These are phyloP conservation scores for Penicillium maclennaniae DNA, from an alignment of 495 filamentous ascomycete genomes.

Conservation along the genomic window DNA sequence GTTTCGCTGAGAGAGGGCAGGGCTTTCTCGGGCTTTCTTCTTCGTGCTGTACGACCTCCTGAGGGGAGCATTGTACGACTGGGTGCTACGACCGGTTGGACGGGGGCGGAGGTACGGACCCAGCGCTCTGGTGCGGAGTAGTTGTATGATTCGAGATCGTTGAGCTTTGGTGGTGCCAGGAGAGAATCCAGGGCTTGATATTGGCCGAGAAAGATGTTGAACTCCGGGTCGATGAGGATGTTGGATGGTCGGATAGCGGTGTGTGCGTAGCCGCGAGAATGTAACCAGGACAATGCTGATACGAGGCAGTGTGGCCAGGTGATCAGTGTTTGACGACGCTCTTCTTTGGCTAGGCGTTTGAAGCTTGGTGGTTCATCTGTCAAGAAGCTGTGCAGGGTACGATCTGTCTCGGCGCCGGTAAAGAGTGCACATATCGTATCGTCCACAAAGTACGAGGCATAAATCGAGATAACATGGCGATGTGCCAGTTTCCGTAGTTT, in stretches of 20 bases:
- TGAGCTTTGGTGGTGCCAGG: conserved; percentile 45
- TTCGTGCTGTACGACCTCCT: conserved; percentile 45
- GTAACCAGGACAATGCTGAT: conserved; percentile 72
- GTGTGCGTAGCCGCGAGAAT: conserved; percentile 68
- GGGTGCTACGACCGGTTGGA: conserved; percentile 3
- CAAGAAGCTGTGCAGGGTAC: conserved; percentile 73
- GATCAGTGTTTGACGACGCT: conserved; percentile 64
- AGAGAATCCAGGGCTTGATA: conserved; percentile 60
- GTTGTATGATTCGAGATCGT: conserved; percentile 80
- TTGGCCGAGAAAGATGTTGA: conserved; percentile 71
- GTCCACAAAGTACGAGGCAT: conserved; percentile 73
- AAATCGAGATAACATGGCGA: conserved; percentile 75
- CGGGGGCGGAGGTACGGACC: conserved; percentile 33
- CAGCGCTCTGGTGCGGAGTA: conserved; percentile 84
- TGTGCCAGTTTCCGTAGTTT: conserved; percentile 63
- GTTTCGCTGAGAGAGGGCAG: conserved; percentile 23
- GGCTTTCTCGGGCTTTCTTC: conserved; percentile 20
- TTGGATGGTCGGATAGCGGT: conserved; percentile 82
- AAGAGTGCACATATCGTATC: conserved; percentile 73
- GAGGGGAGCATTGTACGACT: conserved; percentile 36
- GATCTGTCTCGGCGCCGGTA: conserved; percentile 63
- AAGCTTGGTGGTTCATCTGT: conserved; percentile 61
- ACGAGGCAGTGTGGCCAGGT: conserved; percentile 87
- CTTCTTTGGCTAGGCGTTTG: conserved; percentile 68
- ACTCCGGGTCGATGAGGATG: conserved; percentile 67